Evolutionary conservation across 1,284 basidiomycete genomes (phyloP).

Genomic region (Neonothopanus nambi): DNA sequence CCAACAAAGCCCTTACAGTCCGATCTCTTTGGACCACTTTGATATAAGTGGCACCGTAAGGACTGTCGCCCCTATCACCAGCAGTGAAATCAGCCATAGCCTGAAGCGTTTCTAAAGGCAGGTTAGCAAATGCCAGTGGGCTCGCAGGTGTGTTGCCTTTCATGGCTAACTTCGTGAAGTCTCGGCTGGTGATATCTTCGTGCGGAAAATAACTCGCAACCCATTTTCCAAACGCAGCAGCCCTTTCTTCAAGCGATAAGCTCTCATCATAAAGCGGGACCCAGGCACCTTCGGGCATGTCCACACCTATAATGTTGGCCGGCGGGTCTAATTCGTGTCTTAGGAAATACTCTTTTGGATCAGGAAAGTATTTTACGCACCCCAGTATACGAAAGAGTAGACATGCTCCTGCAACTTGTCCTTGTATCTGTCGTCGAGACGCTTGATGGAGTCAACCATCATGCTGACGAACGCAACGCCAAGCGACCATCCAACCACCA

Average conservation of each 20-base stretch:
- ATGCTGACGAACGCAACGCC: conserved; percentile 14
- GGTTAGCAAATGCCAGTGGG: conserved; percentile 8
- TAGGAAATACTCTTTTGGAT: neutral
- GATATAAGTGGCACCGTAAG: neutral
- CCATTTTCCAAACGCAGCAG: conserved; percentile 21
- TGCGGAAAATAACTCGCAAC: conserved; percentile 21
- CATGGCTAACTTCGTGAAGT: conserved; percentile 12
- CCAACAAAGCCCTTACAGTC: conserved; percentile 1
- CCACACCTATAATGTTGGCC: conserved; percentile 11
- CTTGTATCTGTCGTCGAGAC: no score
- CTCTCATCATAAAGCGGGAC: conserved; percentile 13
- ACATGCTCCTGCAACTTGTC: neutral
- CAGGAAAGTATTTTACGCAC: conserved; percentile 1
- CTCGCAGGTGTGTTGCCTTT: neutral
- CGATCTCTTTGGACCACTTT: neutral
- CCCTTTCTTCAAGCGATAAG: conserved; percentile 14
- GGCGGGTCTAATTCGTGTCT: conserved; percentile 13
- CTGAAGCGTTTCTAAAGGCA: conserved; percentile 5
- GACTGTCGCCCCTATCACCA: conserved; percentile 8
- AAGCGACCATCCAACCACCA: conserved; percentile 19
- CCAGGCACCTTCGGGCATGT: conserved; percentile 12
- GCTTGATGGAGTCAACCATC: conserved; percentile 13
- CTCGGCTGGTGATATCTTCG: conserved; percentile 19
- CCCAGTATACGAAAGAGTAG: conserved; percentile 15
- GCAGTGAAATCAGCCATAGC: conserved; percentile 9